Evolutionary conservation across 805 yeast genomes (phyloP).

Genomic region (Kodamaea kaohsiungensis): DNA sequence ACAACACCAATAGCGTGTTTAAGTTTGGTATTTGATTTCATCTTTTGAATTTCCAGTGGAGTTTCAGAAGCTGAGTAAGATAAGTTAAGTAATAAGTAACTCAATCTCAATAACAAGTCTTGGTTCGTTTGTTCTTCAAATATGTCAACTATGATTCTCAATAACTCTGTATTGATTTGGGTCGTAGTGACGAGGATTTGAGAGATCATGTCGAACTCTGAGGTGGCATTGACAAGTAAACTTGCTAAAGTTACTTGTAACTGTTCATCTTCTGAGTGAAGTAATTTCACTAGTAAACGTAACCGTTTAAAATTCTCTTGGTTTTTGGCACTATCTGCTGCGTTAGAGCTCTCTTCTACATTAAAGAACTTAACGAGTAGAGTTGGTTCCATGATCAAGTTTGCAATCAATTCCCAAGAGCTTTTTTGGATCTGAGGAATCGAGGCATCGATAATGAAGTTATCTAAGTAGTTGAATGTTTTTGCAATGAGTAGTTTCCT

Average conservation of each 20-base stretch:
- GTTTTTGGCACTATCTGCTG: conserved; percentile 10
- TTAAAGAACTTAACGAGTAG: conserved; percentile 61
- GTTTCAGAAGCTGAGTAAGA: conserved; percentile 13
- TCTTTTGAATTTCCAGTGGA: not conserved
- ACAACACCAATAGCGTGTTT: conserved; percentile 11
- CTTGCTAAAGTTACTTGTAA: conserved; percentile 38
- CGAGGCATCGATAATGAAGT: conserved; percentile 40
- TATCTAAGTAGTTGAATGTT: conserved; percentile 46
- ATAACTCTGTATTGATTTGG: conserved; percentile 17
- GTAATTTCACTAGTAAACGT: conserved; percentile 30
- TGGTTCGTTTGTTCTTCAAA: conserved; percentile 24
- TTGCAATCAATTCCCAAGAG: conserved; percentile 63
- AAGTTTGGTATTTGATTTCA: conserved; percentile 9
- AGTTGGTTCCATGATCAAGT: conserved; percentile 47
- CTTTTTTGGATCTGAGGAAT: conserved; percentile 52
- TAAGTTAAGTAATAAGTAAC: conserved; percentile 23
- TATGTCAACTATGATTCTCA: conserved; percentile 21
- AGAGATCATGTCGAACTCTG: conserved; percentile 38
- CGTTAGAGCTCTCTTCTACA: conserved; percentile 25
- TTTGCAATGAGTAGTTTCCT: conserved; percentile 43
- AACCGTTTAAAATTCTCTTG: conserved; percentile 29
- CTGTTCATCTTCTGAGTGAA: conserved; percentile 31
- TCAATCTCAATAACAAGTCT: conserved; percentile 29
- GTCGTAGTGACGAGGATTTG: conserved; percentile 22
- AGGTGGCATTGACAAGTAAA: conserved; percentile 40